phyloP scores from a whole-genome alignment of 352 stramenopile species.

The Globisporangium camurandrum region DNA sequence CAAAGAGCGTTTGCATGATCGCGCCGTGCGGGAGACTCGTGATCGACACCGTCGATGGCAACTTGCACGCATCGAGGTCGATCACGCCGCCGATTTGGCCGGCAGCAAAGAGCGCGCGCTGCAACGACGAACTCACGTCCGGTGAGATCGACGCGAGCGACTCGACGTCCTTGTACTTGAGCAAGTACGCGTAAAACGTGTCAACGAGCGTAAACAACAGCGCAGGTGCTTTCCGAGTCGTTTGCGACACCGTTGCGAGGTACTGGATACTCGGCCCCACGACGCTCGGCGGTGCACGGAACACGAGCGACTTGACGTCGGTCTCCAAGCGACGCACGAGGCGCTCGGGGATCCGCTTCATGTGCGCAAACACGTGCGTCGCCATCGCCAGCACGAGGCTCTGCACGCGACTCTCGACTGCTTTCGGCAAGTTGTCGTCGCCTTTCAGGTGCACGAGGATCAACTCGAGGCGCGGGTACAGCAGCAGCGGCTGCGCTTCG shows the following conservation, averaged over 20 bases:
- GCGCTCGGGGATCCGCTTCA: conserved; percentile 40
- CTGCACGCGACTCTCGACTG: conserved; percentile 51
- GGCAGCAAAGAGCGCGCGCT: conserved; percentile 64
- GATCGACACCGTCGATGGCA: conserved; percentile 16
- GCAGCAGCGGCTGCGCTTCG: conserved; percentile 48
- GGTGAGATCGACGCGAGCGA: conserved; percentile 27
- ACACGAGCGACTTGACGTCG: conserved; percentile 60
- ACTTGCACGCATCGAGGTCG: conserved; percentile 45
- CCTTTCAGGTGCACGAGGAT: conserved; percentile 69
- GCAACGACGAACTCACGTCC: conserved; percentile 39
- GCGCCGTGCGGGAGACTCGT: conserved; percentile 34
- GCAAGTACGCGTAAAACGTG: conserved; percentile 50
- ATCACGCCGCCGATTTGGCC: conserved; percentile 60
- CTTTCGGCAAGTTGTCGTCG: conserved; percentile 45
- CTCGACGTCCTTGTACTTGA: conserved; percentile 31
- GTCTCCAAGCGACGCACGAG: conserved; percentile 37
- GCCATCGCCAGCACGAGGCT: conserved; percentile 54
- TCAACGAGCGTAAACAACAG: conserved; percentile 62
- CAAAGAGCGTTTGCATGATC: conserved; percentile 57
- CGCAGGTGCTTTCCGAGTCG: conserved; percentile 29
- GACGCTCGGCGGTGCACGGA: conserved; percentile 70
- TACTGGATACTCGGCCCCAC: conserved; percentile 73
- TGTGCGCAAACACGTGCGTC: conserved; percentile 38
- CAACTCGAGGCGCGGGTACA: conserved; percentile 53
- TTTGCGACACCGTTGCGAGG: conserved; percentile 42